Base-by-base conservation (phyloP, 2,329 filamentous ascomycete species). In the Graphilbum fragrans region DNA sequence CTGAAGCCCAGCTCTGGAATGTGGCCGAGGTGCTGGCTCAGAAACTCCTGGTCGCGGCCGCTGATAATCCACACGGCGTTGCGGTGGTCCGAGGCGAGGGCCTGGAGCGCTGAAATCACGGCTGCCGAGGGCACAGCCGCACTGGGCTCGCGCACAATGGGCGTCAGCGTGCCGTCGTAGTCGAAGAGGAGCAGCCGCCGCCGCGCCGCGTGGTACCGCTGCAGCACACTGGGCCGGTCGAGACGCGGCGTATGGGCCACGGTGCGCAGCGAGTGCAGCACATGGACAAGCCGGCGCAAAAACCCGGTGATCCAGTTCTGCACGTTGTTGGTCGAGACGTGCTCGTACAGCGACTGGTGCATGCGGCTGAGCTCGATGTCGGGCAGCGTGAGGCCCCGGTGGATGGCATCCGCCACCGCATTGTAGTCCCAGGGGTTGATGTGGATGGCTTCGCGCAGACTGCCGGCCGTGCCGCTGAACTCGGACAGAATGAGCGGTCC, bases 21-120 rank as follows among this genome's bases (percentile, higher is more conserved):
- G 61, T 94, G 82, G n/a, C 90, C 92, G 58, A 96, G 79, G 66
- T 90, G 88, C 50, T 93, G 81, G 50, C 83, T 78, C 45, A 98
- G 64, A 63, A 98, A 98, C 8, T 82, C 81, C 56, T 94, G 87
- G 54, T 96, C 90, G 49, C 92, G 80, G 11, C 92, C 92, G 41
- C 86, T 94, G 54, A 98, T 95, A 57, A 98, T 94, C 92, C 92
- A 98, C n/a, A 98, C 87, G 2, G 79, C 73, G 54, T 96, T 98
- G 43, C 70, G 70, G 16, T 82, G 77, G 55, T 96, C 86, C 0
- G 82, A 71, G 0, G 88, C 83, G 34, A 98, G 70, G 11, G 74
- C 72, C 58, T 82, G 86, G 45, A 98, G 69, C 1, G 82, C 88
- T 23, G 80, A 75, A 38, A 94, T 80, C 19, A 95, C 76, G 19